Percentiles rank a stretch among this genome's conserved stretches.
Conservation (phyloP, 257 asterid genomes). For the Solanum ossicruentum region DNA sequence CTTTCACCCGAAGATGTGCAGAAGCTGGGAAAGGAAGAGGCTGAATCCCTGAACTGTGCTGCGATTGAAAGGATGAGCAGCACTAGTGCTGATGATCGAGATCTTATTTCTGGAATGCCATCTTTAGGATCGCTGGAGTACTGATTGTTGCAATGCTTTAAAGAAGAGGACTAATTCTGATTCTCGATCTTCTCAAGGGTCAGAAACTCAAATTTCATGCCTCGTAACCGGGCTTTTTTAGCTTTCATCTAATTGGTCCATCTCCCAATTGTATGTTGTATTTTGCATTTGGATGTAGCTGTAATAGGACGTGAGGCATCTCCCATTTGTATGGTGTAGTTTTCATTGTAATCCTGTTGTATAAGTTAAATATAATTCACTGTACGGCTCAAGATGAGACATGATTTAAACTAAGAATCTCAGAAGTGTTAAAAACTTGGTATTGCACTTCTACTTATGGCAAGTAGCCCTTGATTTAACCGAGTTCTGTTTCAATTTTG, state of each 20-base stretch:
- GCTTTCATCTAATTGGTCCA: not conserved
- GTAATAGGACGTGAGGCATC: not conserved
- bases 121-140: constrained; percentile 60
- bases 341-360: not conserved
- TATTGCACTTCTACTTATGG: not conserved
- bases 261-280: not conserved
- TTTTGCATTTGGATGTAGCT: not conserved
- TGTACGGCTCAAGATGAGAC: not conserved
- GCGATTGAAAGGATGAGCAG: constrained; percentile 35
- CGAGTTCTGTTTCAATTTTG: not conserved
- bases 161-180: not conserved
- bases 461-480: not conserved
- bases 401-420: not conserved
- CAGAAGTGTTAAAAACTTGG: not conserved
- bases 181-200: not conserved
- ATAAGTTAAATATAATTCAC: not conserved
- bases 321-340: not conserved
- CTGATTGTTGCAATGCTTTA: constrained; percentile 9
- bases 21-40: constrained; percentile 69
- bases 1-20: constrained; percentile 82
- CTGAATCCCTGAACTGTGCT: constrained; percentile 31
- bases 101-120: constrained; percentile 40
- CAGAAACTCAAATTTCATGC: not conserved
- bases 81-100: constrained; percentile 31
- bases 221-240: not conserved